Evolutionary conservation across 1,284 basidiomycete genomes (phyloP).

Genomic region (Ceratorhiza oryzae-sativae): DNA sequence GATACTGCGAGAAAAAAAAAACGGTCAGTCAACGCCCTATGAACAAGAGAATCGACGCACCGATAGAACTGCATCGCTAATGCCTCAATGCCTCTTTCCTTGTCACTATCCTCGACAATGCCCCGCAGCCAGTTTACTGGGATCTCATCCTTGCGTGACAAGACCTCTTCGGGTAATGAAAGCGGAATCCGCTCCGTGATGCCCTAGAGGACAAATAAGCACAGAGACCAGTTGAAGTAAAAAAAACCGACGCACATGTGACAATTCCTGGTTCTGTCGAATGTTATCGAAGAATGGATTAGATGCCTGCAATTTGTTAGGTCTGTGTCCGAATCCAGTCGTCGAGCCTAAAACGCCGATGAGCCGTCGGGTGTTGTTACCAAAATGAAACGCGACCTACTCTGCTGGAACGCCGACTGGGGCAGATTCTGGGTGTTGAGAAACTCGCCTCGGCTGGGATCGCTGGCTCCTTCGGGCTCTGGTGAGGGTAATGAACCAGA

Average conservation of each 20-base stretch:
- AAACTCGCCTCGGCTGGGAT: slow-evolving; percentile 43
- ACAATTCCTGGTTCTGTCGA: slow-evolving; percentile 91
- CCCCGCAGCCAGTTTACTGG: slow-evolving; percentile 83
- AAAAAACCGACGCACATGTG: slow-evolving; percentile 45
- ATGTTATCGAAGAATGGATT: slow-evolving; percentile 97
- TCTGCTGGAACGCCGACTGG: slow-evolving; percentile 39
- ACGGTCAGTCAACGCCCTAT: not conserved
- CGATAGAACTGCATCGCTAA: slow-evolving; percentile 91
- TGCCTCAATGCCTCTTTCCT: slow-evolving; percentile 72
- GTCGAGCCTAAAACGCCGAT: slow-evolving; percentile 39
- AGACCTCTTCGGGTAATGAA: slow-evolving; percentile 68
- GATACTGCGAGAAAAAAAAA: slow-evolving; percentile 77
- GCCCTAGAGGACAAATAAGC: slow-evolving; percentile 59
- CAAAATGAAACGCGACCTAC: slow-evolving; percentile 5
- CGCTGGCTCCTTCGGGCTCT: slow-evolving; percentile 56
- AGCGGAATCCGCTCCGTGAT: slow-evolving; percentile 84
- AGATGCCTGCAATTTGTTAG: slow-evolving; percentile 53
- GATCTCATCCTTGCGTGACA: slow-evolving; percentile 71
- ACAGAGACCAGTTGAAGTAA: not conserved
- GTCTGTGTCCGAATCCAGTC: slow-evolving; percentile 10
- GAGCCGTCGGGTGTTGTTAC: not conserved
- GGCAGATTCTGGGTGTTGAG: slow-evolving; percentile 40
- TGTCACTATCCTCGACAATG: slow-evolving; percentile 60
- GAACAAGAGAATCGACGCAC: not conserved
- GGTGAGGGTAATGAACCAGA: slow-evolving; percentile 58